Conservation (phyloP, 768 basidiomycete genomes). For the Rhizopogon vesiculosus region DNA sequence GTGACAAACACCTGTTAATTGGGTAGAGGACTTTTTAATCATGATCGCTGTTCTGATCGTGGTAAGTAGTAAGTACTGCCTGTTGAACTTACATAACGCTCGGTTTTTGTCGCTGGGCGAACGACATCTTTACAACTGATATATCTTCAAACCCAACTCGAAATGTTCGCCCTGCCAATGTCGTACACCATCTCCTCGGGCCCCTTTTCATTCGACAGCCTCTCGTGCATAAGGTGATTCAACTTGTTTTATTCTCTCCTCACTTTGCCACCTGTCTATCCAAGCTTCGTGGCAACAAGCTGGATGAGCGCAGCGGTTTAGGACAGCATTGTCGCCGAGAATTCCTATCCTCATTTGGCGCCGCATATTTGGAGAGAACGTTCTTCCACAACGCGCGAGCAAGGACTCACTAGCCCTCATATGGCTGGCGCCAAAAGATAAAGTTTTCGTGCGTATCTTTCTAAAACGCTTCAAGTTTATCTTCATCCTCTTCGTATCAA, state of each 20-base stretch:
- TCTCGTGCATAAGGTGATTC: background rate
- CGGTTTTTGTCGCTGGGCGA: background rate
- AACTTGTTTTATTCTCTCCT: conserved; percentile 17
- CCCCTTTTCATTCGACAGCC: background rate
- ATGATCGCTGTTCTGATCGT: too few species aligned
- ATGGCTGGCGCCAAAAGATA: conserved; percentile 87
- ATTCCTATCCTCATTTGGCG: conserved; percentile 25
- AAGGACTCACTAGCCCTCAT: conserved; percentile 73
- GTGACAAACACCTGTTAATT: too few species aligned
- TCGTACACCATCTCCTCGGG: background rate
- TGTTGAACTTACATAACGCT: too few species aligned
- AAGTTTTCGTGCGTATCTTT: conserved; percentile 64
- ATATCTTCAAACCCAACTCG: conserved; percentile 26
- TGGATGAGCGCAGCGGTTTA: conserved; percentile 48
- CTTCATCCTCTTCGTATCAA: conserved; percentile 24
- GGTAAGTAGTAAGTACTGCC: too few species aligned
- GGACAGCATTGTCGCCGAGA: conserved; percentile 1
- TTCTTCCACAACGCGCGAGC: conserved; percentile 62
- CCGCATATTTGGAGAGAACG: conserved; percentile 71
- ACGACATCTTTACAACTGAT: conserved; percentile 29
- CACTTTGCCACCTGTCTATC: conserved; percentile 42
- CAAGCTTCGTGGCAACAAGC: conserved; percentile 68
- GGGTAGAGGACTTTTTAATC: too few species aligned
- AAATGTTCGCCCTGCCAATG: background rate
- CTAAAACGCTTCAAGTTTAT: background rate